phyloP scores from a whole-genome alignment of 305 asterid genomes.

The Fraxinus platypoda region DNA sequence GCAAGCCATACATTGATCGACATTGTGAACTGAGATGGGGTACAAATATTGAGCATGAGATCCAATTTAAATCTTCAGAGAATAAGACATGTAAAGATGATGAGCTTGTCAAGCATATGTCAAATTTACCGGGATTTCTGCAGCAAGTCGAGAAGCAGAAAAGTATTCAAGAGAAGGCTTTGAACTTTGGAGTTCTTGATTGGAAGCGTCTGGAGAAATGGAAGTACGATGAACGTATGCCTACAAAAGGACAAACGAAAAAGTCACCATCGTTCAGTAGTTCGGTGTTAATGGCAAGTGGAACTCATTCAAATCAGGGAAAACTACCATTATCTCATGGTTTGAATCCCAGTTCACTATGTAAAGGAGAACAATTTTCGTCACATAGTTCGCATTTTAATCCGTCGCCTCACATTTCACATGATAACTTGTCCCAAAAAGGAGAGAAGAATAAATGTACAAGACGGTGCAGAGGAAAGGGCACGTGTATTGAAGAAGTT shows the following conservation, averaged over 20 bases:
- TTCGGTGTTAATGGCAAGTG: slow-evolving; percentile 34
- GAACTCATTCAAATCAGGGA: slow-evolving; percentile 35
- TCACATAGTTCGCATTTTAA: slow-evolving; percentile 32
- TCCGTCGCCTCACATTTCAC: slow-evolving; percentile 33
- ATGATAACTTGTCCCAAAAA: slow-evolving; percentile 8
- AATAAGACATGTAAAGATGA: slow-evolving; percentile 42
- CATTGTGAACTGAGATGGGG: slow-evolving; percentile 27
- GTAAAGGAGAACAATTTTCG: slow-evolving; percentile 25
- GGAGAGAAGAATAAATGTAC: slow-evolving; percentile 4
- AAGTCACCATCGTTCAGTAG: slow-evolving; percentile 32
- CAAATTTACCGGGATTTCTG: slow-evolving; percentile 82
- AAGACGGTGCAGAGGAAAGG: slow-evolving; percentile 39
- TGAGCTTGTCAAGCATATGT: slow-evolving; percentile 92
- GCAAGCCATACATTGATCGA: slow-evolving; percentile 39
- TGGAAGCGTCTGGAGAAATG: slow-evolving; percentile 87
- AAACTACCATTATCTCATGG: slow-evolving; percentile 30
- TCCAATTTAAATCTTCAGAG: slow-evolving; percentile 34
- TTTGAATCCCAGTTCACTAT: slow-evolving; percentile 26
- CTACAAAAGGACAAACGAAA: slow-evolving; percentile 44
- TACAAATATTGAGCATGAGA: slow-evolving; percentile 29
- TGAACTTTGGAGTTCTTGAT: slow-evolving; percentile 92
- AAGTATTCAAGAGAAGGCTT: slow-evolving; percentile 70
- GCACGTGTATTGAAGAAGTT: slow-evolving; percentile 32
- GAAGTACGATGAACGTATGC: slow-evolving; percentile 71
- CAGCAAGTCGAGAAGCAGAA: slow-evolving; percentile 58